Base-by-base conservation (phyloP, 352 stramenopile species). In the Phytophthora sansomeana region DNA sequence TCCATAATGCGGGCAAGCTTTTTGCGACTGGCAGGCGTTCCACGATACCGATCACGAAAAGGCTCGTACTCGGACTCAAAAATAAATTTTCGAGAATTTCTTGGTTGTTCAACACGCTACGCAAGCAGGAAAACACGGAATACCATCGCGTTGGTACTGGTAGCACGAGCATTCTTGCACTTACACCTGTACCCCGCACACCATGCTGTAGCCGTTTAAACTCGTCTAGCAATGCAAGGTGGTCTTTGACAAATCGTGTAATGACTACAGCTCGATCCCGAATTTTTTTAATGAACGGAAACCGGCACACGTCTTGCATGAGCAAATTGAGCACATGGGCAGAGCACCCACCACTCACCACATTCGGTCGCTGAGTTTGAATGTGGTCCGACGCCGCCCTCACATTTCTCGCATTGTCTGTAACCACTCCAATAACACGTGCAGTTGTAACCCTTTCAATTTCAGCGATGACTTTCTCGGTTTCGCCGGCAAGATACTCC, bases 281-380 rank as follows among this genome's bases (percentile, higher is more conserved):
- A n/a, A 54, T 30, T 1, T 17, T 14, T 16, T 47, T 32, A 21
- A 54, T 39, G 8, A 8, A 42, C n/a, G 29, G 21, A 44, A 63
- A 62, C 11, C n/a, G 38, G 9, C 54, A 28, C 5, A 62, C 32
- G 16, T 54, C 55, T 21, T 61, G 35, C 32, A 63, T 54, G 3
- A 54, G 44, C 19, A 63, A 13, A 46, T 63, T 63, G 1, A 63
- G 43, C 11, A 63, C 42, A 14, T 63, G 55, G 2, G 55, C 55
- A 9, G 43, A 48, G 19, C 55, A 54, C 6, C 54, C 54, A 29
- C 42, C 54, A 43, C 30, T 53, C 4, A 54, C n/a, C 32, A 54
- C 19, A 26, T 54, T 63, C 9, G 43, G 55, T 1, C 43, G 41
- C 19, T 21, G 33, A 28, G 19, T 10, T 3, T 47, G 54, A 14